Evolutionary conservation across 164 flowering plant genomes (phyloP), one percentile per base, ranked within the genome.

Genomic region (Macadamia integrifolia): DNA sequence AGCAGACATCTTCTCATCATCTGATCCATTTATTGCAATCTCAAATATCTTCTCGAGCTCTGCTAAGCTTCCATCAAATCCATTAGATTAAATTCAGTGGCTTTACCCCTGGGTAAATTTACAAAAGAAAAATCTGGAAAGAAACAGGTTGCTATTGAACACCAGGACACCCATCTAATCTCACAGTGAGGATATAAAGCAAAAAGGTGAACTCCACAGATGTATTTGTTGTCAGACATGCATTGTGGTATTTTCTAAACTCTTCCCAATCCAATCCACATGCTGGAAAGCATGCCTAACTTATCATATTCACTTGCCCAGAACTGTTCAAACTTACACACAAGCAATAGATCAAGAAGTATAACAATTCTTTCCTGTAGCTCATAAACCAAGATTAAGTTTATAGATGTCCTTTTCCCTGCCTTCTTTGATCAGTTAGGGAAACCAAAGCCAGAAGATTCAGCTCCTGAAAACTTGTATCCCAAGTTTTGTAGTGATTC

Each of bases 1-100:
- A 50, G 96, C 98, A 65, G 85, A 81, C 72, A 89, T 84, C 83
- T 87, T 93, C 81, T 93, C 97, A 28, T 91, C 96, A 70, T 84
- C 88, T 29, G 93, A 79, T 53, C 97, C 98, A 69, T 71, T 84
- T 67, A 83, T 64, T 63, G 97, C 98, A 76, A 91, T 84, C 81
- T 90, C 93, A 78, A 84, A 87, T 75, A 93, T 73, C 78, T 85
- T 91, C 84, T 93, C 97, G 60, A 93, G 80, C 84, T 93, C 98
- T 78, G 90, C 87, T 84, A 93, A 90, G 88, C 98, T 94, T 92
- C 89, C 95, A 94, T 87, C 82, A 89, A 83, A 86, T 78, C 86
- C 87, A 90, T 79, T 85, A 89, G 86, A 86, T 80, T 81, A 84
- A 80, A 79, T 88, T 93, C 88, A 90, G 97, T 91, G 80, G 77